phyloP scores from a whole-genome alignment of 2,329 filamentous ascomycete genomes.

The Apiospora aurea region DNA sequence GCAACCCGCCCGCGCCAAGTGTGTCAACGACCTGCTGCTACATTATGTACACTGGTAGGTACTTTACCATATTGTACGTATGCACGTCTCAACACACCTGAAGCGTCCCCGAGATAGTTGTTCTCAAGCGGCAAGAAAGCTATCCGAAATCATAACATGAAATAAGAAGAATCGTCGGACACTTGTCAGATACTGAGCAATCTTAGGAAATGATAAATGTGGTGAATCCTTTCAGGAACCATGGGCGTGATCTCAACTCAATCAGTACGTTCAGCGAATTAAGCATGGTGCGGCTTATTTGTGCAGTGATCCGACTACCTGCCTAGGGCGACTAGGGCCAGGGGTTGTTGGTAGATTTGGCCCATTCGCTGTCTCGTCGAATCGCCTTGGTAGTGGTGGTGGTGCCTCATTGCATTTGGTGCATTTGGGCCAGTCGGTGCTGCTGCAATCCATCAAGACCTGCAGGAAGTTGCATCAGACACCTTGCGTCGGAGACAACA shows the following conservation, averaged over 20 bases:
- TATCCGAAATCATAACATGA: neutral
- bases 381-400: neutral
- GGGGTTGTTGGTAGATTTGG: conserved; percentile 10
- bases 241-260: neutral
- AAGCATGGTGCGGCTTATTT: conserved; percentile 2
- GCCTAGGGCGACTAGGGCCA: conserved; percentile 1
- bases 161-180: neutral
- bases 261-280: neutral
- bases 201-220: neutral
- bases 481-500: conserved; percentile 19
- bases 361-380: conserved; percentile 16
- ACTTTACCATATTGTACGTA: too few species aligned
- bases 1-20: conserved; percentile 2
- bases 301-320: neutral
- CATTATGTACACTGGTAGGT: too few species aligned
- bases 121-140: neutral
- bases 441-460: conserved; percentile 20
- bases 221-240: neutral
- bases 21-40: neutral
- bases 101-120: neutral
- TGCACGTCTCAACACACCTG: neutral
- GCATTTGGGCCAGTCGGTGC: conserved; percentile 6
- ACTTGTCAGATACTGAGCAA: too few species aligned
- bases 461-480: conserved; percentile 19
- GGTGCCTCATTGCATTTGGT: conserved; percentile 9